Evolutionary conservation across 345 rosid genomes (phyloP).

Genomic region (Gossypium herbaceum): DNA sequence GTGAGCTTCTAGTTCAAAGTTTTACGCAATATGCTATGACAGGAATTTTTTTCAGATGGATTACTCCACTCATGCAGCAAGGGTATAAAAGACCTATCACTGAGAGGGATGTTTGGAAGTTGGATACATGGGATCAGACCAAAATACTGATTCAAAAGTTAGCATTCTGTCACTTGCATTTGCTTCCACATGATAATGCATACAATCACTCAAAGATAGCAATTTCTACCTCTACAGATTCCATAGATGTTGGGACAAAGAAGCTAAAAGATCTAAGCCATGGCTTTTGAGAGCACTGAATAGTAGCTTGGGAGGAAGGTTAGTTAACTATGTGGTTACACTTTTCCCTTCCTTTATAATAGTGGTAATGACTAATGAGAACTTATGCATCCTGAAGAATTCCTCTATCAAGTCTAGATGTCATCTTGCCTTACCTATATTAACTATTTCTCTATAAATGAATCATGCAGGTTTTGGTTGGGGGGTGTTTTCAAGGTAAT

Average conservation of each 20-base stretch:
- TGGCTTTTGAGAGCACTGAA: conserved; percentile 90
- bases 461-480: conserved; percentile 72
- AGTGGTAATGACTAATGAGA: not conserved
- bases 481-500: conserved; percentile 88
- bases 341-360: not conserved
- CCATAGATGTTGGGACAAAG: conserved; percentile 71
- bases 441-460: conserved; percentile 8
- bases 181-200: not conserved
- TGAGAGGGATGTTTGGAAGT: conserved; percentile 88
- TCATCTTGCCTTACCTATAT: not conserved
- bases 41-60: conserved; percentile 83
- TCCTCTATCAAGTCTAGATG: not conserved
- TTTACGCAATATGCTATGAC: conserved; percentile 14
- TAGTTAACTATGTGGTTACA: conserved; percentile 13
- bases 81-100: conserved; percentile 85
- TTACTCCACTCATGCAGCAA: conserved; percentile 81
- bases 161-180: conserved; percentile 20
- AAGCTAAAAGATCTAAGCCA: conserved; percentile 60
- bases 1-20: not conserved
- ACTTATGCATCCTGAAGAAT: not conserved
- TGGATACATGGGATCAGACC: conserved; percentile 92
- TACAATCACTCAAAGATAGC: not conserved
- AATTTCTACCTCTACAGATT: conserved; percentile 45
- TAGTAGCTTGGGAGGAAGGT: conserved; percentile 84
- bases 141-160: conserved; percentile 66